Evolutionary conservation across 1,284 basidiomycete genomes (phyloP), one percentile per base, ranked within the genome.

Genomic region (Neonothopanus nambi): DNA sequence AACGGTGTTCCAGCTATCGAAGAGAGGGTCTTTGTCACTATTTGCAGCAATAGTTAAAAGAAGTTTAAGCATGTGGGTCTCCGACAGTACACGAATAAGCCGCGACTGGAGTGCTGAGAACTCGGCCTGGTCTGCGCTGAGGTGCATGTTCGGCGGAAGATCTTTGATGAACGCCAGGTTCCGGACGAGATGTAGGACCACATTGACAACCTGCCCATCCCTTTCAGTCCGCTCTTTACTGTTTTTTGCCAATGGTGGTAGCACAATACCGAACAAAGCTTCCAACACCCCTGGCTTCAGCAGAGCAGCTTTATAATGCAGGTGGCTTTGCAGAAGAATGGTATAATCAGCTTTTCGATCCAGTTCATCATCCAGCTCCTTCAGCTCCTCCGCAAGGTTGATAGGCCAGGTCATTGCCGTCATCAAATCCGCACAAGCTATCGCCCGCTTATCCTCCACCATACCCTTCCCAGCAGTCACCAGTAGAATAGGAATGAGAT

Each of bases 401-500:
- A 98, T 95, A 1, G 95, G 95, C 95, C 95, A 98, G 3, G 94
- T 98, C 87, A 98, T 90, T 0, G 94, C 93, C 0, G 92, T 91
- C 64, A 96, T 87, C 23, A 98, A 76, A 67, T 98, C 95, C 6
- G 85, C 89, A 59, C 89, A 91, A 2, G 90, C 85, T 20, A 97
- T 80, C 0, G 93, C 90, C 46, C 93, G 82, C 66, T 91, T 93
- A 74, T 87, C 92, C 65, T 87, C 91, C 44, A 87, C 84, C 20
- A 81, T 74, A 11, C 91, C 91, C 58, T 84, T 82, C 12, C 87
- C 87, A 0, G 89, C 88, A 0, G 89, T 91, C 58, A 85, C 84
- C 49, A 91, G 78, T 18, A 98, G 75, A 52, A 98, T 89, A 13
- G 91, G 89, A 11, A 97, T 74, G 38, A 98, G 76, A 70, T 98